A percentile compares a stretch with the other conserved stretches of the same genome.
phyloP scores from a whole-genome alignment of 1,284 basidiomycete genomes.

The Boletus semigastroideus region DNA sequence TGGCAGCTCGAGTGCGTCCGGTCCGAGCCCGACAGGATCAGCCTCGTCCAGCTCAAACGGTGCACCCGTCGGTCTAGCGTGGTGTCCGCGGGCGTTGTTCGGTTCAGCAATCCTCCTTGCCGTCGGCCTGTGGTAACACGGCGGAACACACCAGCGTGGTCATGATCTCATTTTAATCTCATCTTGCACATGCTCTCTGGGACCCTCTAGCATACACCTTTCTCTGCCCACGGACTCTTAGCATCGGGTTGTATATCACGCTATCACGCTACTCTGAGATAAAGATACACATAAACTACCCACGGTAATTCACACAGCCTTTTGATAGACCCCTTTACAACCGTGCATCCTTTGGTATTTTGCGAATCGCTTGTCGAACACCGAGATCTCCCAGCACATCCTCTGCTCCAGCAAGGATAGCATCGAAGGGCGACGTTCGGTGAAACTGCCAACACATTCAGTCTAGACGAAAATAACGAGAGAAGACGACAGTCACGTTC shows the following conservation, averaged over 20 bases:
- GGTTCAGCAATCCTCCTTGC: constrained; percentile 10
- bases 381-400: constrained; percentile 66
- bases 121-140: constrained; percentile 16
- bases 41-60: constrained; percentile 3
- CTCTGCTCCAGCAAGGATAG: constrained; percentile 61
- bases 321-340: constrained; percentile 33
- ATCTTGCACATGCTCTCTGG: background rate
- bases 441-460: constrained; percentile 32
- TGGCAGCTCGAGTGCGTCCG: constrained; percentile 22
- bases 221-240: background rate
- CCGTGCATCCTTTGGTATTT: constrained; percentile 56
- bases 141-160: background rate
- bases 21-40: constrained; percentile 1
- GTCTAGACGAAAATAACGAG: background rate
- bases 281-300: background rate
- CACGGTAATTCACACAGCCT: background rate
- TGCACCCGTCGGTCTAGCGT: background rate
- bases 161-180: background rate
- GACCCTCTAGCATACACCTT: constrained; percentile 13
- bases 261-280: constrained; percentile 1
- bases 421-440: constrained; percentile 40
- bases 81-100: background rate
- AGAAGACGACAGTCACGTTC: constrained; percentile 41
- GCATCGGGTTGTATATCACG: constrained; percentile 8
- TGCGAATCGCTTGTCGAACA: constrained; percentile 66